Evolutionary conservation across 2,329 filamentous ascomycete species (phyloP).

Genomic region (Talaromyces sp.): DNA sequence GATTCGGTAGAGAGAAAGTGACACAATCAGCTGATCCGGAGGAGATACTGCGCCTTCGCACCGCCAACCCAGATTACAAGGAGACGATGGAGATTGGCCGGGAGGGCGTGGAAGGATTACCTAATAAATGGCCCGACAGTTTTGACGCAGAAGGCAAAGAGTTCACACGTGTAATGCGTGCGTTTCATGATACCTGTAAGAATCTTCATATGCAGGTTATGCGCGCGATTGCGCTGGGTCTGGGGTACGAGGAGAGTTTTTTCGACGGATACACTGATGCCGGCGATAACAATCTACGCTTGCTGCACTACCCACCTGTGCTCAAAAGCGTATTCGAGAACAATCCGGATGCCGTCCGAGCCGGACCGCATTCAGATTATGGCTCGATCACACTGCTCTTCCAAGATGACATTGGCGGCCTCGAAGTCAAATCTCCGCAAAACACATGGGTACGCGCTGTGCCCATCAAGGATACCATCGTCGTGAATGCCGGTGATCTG

Average conservation of each 20-base stretch:
- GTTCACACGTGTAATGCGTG: conserved; percentile 70
- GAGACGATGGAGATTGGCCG: conserved; percentile 60
- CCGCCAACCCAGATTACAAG: conserved; percentile 51
- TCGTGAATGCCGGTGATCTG: conserved; percentile 86
- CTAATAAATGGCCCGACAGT: conserved; percentile 73
- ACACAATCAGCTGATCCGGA: conserved; percentile 52
- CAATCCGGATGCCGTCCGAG: conserved; percentile 67
- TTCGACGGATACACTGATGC: conserved; percentile 72
- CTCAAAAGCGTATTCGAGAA: conserved; percentile 60
- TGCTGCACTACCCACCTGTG: conserved; percentile 74
- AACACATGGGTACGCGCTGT: conserved; percentile 78
- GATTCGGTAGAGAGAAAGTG: conserved; percentile 69
- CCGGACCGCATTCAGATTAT: conserved; percentile 73
- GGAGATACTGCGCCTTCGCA: conserved; percentile 58
- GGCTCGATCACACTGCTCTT: conserved; percentile 52
- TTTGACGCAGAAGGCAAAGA: conserved; percentile 52
- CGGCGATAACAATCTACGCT: conserved; percentile 43
- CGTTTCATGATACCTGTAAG: conserved; percentile 73
- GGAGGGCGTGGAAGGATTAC: conserved; percentile 57
- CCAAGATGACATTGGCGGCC: conserved; percentile 55
- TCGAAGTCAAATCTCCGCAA: conserved; percentile 65
- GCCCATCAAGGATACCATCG: conserved; percentile 75
- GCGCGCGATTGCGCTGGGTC: conserved; percentile 77
- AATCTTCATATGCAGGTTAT: conserved; percentile 72
- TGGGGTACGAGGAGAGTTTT: conserved; percentile 66